Evolutionary conservation across 192 early-diverging fungal species (phyloP).

Genomic region (Entomortierella beljakovae): DNA sequence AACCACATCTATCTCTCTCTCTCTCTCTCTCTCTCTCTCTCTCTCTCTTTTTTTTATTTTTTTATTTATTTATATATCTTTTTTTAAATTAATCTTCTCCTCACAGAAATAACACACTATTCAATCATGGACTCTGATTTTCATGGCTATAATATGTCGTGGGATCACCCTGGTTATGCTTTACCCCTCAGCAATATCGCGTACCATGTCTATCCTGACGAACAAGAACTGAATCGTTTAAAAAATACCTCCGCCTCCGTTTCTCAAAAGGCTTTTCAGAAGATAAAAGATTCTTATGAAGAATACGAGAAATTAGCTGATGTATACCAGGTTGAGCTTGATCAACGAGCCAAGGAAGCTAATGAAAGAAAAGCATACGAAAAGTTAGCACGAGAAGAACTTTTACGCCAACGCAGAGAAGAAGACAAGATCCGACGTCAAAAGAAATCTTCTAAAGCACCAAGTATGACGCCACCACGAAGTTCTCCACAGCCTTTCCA

Average conservation of each 20-base stretch:
- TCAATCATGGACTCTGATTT: background rate
- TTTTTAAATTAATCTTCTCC: background rate
- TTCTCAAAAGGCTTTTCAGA: conserved; percentile 27
- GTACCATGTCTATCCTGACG: conserved; percentile 21
- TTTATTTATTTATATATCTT: background rate
- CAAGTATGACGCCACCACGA: background rate
- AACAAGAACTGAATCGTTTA: too few species aligned
- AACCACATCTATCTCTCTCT: too few species aligned
- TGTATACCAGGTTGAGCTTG: conserved; percentile 40
- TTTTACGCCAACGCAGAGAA: conserved; percentile 7
- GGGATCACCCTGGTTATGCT: conserved; percentile 20
- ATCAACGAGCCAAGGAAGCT: conserved; percentile 9
- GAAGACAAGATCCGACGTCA: conserved; percentile 11
- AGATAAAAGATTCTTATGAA: conserved; percentile 36
- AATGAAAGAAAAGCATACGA: conserved; percentile 26
- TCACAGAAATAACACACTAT: too few species aligned
- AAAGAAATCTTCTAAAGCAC: background rate
- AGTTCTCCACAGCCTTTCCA: background rate
- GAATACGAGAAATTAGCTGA: conserved; percentile 39
- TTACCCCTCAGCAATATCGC: conserved; percentile 32
- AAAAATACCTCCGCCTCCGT: conserved; percentile 10
- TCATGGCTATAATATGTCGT: conserved; percentile 3
- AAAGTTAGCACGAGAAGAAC: conserved; percentile 13
- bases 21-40: background rate
- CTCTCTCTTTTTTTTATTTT: background rate